Conservation (phyloP, 179 eudicot genomes). For the Corrigiola litoralis region DNA sequence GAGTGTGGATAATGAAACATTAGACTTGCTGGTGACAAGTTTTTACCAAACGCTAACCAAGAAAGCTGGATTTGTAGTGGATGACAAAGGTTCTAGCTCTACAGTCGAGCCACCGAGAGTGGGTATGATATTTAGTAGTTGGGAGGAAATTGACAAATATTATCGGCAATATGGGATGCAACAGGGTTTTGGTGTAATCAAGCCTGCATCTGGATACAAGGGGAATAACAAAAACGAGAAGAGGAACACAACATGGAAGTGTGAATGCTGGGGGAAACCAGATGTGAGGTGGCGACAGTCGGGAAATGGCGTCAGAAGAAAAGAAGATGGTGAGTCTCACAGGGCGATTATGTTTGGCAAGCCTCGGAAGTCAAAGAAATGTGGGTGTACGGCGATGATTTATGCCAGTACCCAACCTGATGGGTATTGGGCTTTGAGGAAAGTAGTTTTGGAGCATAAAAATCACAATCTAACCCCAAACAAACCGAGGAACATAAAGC, state of each 20-base stretch:
- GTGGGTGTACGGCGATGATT: background rate
- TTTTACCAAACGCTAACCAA: background rate
- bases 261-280: background rate
- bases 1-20: background rate
- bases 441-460: constrained; percentile 4
- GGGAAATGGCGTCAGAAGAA: background rate
- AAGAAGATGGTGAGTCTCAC: background rate
- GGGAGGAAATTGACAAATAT: constrained; percentile 1
- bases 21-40: too few relatives aligned
- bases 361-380: constrained; percentile 7
- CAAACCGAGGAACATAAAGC: background rate
- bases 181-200: background rate
- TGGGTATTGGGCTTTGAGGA: background rate
- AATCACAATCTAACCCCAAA: constrained; percentile 2
- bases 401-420: background rate
- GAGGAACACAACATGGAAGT: background rate
- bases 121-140: background rate
- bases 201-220: background rate
- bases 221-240: background rate
- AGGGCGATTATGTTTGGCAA: background rate
- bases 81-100: background rate
- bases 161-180: constrained; percentile 7
- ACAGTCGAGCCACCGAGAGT: background rate
- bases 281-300: background rate
- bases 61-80: background rate